A percentile compares a stretch with the other conserved stretches of the same genome.
These are phyloP conservation scores for Clonostachys solani DNA, from an alignment of 2,329 filamentous ascomycete species.

Conservation along the genomic window DNA sequence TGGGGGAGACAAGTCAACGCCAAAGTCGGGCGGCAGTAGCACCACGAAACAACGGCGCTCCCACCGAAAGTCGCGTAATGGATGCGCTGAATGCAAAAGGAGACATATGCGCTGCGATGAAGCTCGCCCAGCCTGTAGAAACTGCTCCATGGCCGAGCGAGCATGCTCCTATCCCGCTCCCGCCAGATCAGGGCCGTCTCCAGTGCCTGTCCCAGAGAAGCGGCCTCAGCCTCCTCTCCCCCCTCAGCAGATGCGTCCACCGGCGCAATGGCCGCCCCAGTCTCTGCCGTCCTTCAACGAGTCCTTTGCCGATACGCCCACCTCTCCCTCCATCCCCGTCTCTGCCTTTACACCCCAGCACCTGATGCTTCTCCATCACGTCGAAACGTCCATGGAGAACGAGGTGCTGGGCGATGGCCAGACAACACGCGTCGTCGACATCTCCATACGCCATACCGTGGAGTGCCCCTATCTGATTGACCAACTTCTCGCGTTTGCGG, in stretches of 20 bases:
- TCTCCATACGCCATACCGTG: slow-evolving; percentile 23
- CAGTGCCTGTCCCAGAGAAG: background rate
- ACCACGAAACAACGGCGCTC: slow-evolving; percentile 23
- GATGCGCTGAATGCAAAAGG: slow-evolving; percentile 32
- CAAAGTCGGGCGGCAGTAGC: slow-evolving; percentile 2
- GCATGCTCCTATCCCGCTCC: slow-evolving; percentile 24
- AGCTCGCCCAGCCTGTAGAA: slow-evolving; percentile 29
- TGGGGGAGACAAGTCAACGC: background rate
- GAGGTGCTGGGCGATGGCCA: slow-evolving; percentile 11
- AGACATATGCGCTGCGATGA: slow-evolving; percentile 39
- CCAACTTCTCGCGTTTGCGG: slow-evolving; percentile 37
- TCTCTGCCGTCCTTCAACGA: slow-evolving; percentile 5
- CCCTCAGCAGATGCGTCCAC: slow-evolving; percentile 3
- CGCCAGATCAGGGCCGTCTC: background rate
- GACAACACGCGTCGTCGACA: slow-evolving; percentile 16
- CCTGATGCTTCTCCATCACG: slow-evolving; percentile 32
- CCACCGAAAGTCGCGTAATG: slow-evolving; percentile 33
- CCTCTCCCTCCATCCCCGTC: slow-evolving; percentile 1
- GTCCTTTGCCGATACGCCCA: slow-evolving; percentile 2
- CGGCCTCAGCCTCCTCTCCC: slow-evolving; percentile 2
- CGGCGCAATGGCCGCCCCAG: slow-evolving; percentile 2
- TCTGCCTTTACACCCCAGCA: slow-evolving; percentile 27
- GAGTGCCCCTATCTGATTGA: slow-evolving; percentile 39
- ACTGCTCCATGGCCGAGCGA: slow-evolving; percentile 29
- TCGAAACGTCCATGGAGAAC: slow-evolving; percentile 14